phyloP scores from a whole-genome alignment of 345 rosid species.

The Sisymbrium altissimum region DNA sequence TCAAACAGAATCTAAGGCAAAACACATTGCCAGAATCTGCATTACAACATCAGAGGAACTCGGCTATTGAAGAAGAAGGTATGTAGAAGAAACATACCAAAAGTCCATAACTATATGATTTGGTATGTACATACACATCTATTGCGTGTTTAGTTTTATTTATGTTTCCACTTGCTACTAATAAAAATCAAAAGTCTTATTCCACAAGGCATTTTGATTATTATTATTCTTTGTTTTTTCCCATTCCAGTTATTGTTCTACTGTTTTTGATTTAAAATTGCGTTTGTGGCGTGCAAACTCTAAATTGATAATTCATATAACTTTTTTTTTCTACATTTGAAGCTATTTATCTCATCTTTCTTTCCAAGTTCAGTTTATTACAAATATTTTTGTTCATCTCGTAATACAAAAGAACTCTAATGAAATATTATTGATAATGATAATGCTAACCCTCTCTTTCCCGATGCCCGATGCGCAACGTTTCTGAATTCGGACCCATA shows the following conservation, averaged over 20 bases:
- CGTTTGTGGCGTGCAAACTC: constrained; percentile 20
- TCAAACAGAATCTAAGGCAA: constrained; percentile 78
- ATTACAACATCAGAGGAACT: constrained; percentile 47
- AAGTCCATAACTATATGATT: constrained; percentile 19
- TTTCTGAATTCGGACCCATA: too few relatives aligned
- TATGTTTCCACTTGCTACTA: constrained; percentile 9
- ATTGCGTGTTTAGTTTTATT: background rate
- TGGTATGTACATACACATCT: constrained; percentile 11
- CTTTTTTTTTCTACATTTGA: background rate
- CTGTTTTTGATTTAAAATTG: background rate
- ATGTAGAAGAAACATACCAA: constrained; percentile 21
- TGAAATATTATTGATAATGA: too few relatives aligned
- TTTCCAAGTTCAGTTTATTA: background rate
- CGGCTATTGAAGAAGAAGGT: constrained; percentile 30
- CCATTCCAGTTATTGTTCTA: background rate
- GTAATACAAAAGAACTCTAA: too few relatives aligned
- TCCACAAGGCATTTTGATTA: constrained; percentile 18
- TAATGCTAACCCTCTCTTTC: too few relatives aligned
- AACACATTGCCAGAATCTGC: constrained; percentile 91
- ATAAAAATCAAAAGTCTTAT: constrained; percentile 19
- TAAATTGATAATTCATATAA: background rate
- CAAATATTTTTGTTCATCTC: background rate
- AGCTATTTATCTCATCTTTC: background rate
- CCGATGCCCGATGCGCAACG: too few relatives aligned
- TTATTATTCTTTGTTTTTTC: background rate